Conservation (phyloP, 805 yeast species). For the Saccharomycopsis amapae region DNA sequence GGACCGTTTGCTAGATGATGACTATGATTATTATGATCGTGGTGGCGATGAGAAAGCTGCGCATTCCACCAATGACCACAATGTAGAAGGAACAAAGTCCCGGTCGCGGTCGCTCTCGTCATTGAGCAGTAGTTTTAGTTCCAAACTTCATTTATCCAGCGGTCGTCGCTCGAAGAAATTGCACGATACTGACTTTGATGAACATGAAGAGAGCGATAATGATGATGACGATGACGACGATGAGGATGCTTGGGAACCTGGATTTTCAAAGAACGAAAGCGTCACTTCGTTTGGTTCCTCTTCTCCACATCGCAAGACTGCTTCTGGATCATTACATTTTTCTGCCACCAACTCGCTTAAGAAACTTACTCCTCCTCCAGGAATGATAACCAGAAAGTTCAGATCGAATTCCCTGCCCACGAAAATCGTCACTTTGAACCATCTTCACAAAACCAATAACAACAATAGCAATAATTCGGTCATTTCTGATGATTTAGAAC, state of each 20-base stretch:
- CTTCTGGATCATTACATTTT: neutral
- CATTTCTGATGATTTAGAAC: neutral
- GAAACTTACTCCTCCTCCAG: neutral
- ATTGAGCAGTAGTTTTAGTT: slow-evolving; percentile 1
- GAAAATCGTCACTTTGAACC: neutral
- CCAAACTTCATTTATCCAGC: slow-evolving; percentile 1
- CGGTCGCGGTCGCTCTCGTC: slow-evolving; percentile 2
- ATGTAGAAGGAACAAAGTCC: neutral
- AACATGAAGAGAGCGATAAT: neutral
- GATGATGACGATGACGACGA: neutral
- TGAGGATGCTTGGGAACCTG: too few relatives aligned
- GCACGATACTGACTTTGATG: neutral
- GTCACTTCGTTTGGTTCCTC: too few relatives aligned
- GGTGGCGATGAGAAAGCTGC: neutral
- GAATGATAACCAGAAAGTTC: neutral
- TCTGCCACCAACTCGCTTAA: neutral
- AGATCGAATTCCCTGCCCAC: slow-evolving; percentile 5
- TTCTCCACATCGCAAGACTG: too few relatives aligned
- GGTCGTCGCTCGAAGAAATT: neutral
- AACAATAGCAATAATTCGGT: neutral
- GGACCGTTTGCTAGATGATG: neutral
- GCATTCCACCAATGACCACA: neutral
- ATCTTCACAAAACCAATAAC: neutral
- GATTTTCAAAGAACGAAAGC: too few relatives aligned
- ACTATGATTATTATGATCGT: neutral